Conservation (phyloP, 805 yeast genomes). For the Ogataea trehalophila region DNA sequence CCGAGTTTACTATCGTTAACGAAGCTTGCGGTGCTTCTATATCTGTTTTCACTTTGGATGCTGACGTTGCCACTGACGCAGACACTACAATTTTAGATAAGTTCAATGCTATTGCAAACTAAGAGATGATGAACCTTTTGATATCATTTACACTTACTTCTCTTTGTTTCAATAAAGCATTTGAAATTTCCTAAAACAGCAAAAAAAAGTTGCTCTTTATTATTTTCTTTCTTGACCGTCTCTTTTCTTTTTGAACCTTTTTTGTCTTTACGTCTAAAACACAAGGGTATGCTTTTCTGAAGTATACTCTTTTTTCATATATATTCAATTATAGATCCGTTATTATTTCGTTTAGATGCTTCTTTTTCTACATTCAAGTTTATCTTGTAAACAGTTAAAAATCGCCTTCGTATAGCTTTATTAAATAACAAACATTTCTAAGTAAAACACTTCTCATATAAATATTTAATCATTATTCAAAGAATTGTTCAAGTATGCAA, state of each 20-base stretch:
- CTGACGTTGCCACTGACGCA: not conserved
- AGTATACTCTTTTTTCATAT: too few species aligned
- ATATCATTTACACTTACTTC: not conserved
- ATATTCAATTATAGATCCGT: too few species aligned
- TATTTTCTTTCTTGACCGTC: not conserved
- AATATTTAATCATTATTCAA: slow-evolving; percentile 32
- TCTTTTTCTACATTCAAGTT: not conserved
- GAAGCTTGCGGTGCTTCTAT: slow-evolving; percentile 39
- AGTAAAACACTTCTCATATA: not conserved
- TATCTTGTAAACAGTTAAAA: not conserved
- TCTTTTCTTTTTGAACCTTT: not conserved
- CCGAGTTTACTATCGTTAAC: slow-evolving; percentile 33
- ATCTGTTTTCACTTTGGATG: slow-evolving; percentile 42
- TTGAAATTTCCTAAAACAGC: too few species aligned
- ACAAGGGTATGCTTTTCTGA: not conserved
- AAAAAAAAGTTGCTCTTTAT: too few species aligned
- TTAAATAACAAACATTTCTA: not conserved
- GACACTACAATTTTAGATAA: not conserved
- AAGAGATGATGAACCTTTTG: not conserved
- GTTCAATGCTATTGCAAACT: not conserved
- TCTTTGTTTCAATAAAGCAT: too few species aligned
- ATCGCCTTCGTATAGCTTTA: not conserved
- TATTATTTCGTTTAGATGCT: not conserved
- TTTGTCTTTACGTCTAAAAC: not conserved
- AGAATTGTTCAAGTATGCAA: slow-evolving; percentile 69